Conservation (phyloP, 306 rosid genomes). For the Acacia melanoxylon region DNA sequence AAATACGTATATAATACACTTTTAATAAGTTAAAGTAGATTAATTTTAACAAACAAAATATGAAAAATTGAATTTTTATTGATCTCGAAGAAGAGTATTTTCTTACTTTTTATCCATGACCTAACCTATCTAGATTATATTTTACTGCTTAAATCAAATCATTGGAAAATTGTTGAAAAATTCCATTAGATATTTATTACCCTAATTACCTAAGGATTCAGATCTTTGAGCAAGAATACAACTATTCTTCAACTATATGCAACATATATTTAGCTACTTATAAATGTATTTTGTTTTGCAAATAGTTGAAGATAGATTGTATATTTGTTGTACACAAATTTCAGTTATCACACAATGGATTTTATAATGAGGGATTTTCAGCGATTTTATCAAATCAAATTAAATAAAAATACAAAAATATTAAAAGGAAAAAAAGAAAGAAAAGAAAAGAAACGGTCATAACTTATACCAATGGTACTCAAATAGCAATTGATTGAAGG, state of each 20-base stretch:
- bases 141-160: background rate
- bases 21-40: background rate
- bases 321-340: too few species aligned
- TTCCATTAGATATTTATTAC: too few species aligned
- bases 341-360: too few species aligned
- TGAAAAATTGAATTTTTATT: background rate
- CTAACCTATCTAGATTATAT: too few species aligned
- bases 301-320: too few species aligned
- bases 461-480: background rate
- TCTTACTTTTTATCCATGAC: background rate
- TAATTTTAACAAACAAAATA: background rate
- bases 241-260: too few species aligned
- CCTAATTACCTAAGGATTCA: too few species aligned
- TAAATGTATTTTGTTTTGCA: too few species aligned
- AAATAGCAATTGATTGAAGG: background rate
- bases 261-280: too few species aligned
- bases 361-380: too few species aligned
- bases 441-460: background rate
- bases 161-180: background rate
- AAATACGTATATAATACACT: background rate
- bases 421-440: background rate
- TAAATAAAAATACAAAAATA: background rate
- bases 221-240: too few species aligned
- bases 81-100: background rate
- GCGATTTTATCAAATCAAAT: background rate